Evolutionary conservation across 2,329 filamentous ascomycete species (phyloP).

Genomic region (Arthrobotrys sinensis): DNA sequence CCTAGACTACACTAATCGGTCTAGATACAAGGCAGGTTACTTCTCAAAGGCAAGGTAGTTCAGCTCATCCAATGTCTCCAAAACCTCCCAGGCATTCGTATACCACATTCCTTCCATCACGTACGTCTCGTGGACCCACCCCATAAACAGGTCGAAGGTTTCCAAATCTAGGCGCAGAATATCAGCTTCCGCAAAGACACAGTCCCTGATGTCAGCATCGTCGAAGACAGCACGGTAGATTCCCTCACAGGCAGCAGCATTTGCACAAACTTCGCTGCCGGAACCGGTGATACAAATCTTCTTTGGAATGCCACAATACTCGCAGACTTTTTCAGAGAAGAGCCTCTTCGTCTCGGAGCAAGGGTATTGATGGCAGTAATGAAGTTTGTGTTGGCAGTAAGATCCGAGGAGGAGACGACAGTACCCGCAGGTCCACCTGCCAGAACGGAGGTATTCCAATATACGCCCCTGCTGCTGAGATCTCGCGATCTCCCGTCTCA

Average conservation of each 20-base stretch:
- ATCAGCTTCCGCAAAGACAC: neutral
- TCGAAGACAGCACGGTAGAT: neutral
- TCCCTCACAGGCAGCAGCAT: neutral
- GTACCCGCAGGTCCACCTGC: too few species aligned
- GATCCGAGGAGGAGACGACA: too few species aligned
- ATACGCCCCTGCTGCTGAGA: too few species aligned
- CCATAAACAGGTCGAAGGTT: neutral
- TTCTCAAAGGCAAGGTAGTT: neutral
- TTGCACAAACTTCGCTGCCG: neutral
- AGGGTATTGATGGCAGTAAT: neutral
- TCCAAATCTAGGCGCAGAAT: neutral
- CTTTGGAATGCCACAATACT: neutral
- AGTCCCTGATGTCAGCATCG: neutral
- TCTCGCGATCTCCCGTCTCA: too few species aligned
- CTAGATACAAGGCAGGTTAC: too few species aligned
- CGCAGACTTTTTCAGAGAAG: neutral
- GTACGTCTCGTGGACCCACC: neutral
- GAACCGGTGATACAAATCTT: neutral
- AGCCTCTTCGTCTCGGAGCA: neutral
- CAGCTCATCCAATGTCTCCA: neutral
- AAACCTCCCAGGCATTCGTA: neutral
- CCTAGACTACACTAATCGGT: too few species aligned
- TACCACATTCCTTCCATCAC: neutral
- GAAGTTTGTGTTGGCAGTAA: neutral
- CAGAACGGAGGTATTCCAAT: too few species aligned